Evolutionary conservation across 371 early-diverging fungal genomes (phyloP).

Genomic region (Cokeromyces recurvatus): DNA sequence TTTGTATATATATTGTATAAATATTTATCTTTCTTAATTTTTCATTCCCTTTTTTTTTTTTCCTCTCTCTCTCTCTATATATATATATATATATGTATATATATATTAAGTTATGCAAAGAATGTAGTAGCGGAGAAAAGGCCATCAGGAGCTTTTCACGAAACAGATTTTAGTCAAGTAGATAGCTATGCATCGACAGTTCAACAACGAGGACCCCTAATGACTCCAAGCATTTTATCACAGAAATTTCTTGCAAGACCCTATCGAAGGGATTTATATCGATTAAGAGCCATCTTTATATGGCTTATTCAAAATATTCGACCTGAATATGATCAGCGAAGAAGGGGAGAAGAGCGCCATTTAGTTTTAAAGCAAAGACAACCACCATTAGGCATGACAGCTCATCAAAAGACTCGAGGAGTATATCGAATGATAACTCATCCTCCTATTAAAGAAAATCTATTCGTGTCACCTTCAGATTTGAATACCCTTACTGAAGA

Average conservation of each 20-base stretch:
- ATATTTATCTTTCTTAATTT: too few species aligned
- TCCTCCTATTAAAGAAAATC: too few species aligned
- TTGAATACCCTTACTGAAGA: too few species aligned
- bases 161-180: constrained; percentile 47
- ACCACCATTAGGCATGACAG: neutral
- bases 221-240: constrained; percentile 49
- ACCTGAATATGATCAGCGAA: constrained; percentile 23
- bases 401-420: neutral
- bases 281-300: constrained; percentile 46
- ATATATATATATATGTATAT: too few species aligned
- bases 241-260: constrained; percentile 54
- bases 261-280: constrained; percentile 41
- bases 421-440: too few species aligned
- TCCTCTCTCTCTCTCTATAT: too few species aligned
- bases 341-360: too few species aligned
- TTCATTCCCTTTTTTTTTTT: too few species aligned
- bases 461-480: neutral
- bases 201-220: constrained; percentile 45
- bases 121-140: too few species aligned
- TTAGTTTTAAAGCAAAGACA: constrained; percentile 11
- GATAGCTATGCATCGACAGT: constrained; percentile 55
- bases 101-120: too few species aligned
- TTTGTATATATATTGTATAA: too few species aligned
- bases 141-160: too few species aligned
- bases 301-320: constrained; percentile 56